Base-by-base conservation (phyloP, 2,329 filamentous ascomycete genomes). In the Huntiella savannae region DNA sequence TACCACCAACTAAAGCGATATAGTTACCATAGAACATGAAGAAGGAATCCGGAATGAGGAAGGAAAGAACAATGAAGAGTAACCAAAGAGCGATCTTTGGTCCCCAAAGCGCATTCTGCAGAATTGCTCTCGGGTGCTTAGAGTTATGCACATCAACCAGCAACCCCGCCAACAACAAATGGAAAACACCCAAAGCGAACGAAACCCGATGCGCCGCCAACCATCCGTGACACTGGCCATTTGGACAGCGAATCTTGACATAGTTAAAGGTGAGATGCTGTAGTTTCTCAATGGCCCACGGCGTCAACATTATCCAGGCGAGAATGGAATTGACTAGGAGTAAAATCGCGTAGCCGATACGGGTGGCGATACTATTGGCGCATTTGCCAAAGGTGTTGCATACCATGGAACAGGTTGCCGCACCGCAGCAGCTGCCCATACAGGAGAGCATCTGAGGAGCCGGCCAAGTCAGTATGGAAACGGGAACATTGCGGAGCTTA, bases 51-150 rank as follows among this genome's bases (percentile, higher is more conserved):
- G 91, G 91, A 48, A 98, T 95, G 56, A 98, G 75, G 68, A 96
- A 98, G 19, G 87, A 93, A 49, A 93, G 60, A 49, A 95, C 83
- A 50, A 96, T 77, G 54, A 96, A 74, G 11, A 70, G 76, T 43
- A 95, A 59, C 91, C 91, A 98, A 45, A 78, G 75, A 50, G 95
- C 75, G 49, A 98, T 72, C 66, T 98, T 98, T 40, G 91, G 91
- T 1, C 87, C 91, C 91, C 91, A 98, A 63, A 85, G 98, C n/a
- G 88, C 91, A 64, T 98, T 98, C 59, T 98, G 91, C 46, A 98
- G 73, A 13, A 77, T 73, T 2, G 91, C 87, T 53, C 91, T 80
- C 39, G 82, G 81, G 59, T 93, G 82, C 61, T 83, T 91, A 17
- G 87, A 91, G 41, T 78, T 85, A 45, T 75, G 76, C 44, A 98